These are phyloP conservation scores for Talaromyces trachyspermus DNA, from an alignment of 495 filamentous ascomycete genomes.

Conservation along the genomic window DNA sequence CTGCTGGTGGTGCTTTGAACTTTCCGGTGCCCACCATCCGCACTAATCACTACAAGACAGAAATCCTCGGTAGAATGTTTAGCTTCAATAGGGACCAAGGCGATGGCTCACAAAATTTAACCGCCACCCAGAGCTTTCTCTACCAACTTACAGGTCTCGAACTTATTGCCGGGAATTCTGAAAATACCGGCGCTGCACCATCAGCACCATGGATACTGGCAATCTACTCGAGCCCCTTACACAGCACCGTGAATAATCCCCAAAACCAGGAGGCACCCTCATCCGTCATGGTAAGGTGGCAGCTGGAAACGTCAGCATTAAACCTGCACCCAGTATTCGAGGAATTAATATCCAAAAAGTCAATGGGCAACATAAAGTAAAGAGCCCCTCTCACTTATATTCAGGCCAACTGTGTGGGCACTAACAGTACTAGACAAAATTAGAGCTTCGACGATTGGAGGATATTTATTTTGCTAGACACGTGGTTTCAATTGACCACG, in stretches of 20 bases:
- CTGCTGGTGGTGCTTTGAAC: conserved; percentile 18
- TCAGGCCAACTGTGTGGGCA: neutral
- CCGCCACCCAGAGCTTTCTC: conserved; percentile 29
- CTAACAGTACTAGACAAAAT: conserved; percentile 38
- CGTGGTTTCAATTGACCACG: conserved; percentile 56
- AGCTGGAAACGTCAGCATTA: conserved; percentile 53
- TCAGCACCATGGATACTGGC: conserved; percentile 59
- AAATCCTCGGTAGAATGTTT: conserved; percentile 28
- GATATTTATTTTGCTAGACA: conserved; percentile 58
- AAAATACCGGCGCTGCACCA: conserved; percentile 39
- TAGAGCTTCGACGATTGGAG: conserved; percentile 57
- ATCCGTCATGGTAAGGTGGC: conserved; percentile 72
- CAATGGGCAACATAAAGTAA: conserved; percentile 38
- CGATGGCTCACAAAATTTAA: conserved; percentile 23
- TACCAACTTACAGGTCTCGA: conserved; percentile 60
- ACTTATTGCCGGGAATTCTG: conserved; percentile 52
- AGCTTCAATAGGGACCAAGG: conserved; percentile 15
- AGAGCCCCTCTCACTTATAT: conserved; percentile 10
- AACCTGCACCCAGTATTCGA: conserved; percentile 66
- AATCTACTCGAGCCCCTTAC: conserved; percentile 55
- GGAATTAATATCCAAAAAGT: conserved; percentile 60
- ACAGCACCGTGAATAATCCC: conserved; percentile 34
- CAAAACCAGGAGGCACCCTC: conserved; percentile 52
- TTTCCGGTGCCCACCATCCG: conserved; percentile 38
- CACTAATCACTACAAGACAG: conserved; percentile 33